These are phyloP conservation scores for Pinus taeda DNA, from an alignment of 75 land plant species.

Conservation along the genomic window DNA sequence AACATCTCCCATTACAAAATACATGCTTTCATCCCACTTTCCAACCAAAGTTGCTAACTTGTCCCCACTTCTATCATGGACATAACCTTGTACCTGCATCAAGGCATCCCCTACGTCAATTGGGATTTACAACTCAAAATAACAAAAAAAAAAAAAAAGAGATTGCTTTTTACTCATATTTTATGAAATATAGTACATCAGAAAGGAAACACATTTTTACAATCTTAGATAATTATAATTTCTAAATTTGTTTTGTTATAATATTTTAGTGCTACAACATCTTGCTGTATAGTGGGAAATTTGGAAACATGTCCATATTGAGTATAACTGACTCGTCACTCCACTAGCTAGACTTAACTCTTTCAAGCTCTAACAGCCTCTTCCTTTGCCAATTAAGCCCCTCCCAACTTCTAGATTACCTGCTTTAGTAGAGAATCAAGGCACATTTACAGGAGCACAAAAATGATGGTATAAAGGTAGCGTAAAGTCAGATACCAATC, in stretches of 20 bases:
- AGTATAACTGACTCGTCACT: background rate
- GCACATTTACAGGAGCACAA: background rate
- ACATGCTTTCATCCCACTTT: conserved; percentile 61
- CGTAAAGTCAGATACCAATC: background rate
- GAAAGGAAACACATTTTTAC: background rate
- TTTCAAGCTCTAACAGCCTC: background rate
- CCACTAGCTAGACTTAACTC: background rate
- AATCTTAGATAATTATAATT: background rate
- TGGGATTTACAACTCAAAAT: background rate
- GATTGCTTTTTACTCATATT: background rate
- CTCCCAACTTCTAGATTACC: background rate
- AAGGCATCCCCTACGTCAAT: background rate
- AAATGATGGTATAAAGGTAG: background rate
- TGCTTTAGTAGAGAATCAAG: background rate
- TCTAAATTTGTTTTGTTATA: background rate
- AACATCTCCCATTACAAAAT: conserved; percentile 40
- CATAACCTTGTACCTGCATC: conserved; percentile 53
- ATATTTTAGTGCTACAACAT: background rate
- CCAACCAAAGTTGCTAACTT: conserved; percentile 53
- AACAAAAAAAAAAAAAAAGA: no score
- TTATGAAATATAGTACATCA: background rate
- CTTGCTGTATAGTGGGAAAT: background rate
- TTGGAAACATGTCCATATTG: no score
- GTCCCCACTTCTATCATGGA: conserved; percentile 36
- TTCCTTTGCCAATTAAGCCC: background rate